A percentile compares a stretch with the other conserved stretches of the same genome.
Evolutionary conservation across 192 early-diverging fungal genomes (phyloP).

Genomic region (Entomortierella beljakovae): DNA sequence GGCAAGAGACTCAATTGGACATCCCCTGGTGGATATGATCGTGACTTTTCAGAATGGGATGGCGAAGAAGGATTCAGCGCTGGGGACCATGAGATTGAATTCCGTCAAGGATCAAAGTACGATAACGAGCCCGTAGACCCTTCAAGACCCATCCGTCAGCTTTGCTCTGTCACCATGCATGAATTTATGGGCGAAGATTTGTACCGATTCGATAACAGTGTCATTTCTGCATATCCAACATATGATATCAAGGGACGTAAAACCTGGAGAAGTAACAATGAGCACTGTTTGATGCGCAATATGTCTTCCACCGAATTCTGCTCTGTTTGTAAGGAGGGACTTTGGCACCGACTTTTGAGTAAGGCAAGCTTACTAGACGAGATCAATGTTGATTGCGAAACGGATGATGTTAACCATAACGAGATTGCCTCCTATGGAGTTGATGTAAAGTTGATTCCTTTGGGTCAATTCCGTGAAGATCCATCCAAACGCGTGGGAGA

Average conservation of each 20-base stretch:
- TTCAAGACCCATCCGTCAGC: conserved; percentile 64
- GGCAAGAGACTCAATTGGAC: conserved; percentile 64
- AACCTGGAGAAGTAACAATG: conserved; percentile 67
- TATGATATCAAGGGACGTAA: conserved; percentile 55
- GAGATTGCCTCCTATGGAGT: conserved; percentile 16
- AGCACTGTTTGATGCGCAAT: conserved; percentile 72
- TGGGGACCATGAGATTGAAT: conserved; percentile 59
- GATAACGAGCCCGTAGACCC: conserved; percentile 42
- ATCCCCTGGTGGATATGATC: conserved; percentile 60
- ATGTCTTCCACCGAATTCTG: conserved; percentile 64
- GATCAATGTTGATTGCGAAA: conserved; percentile 50
- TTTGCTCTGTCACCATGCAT: conserved; percentile 67
- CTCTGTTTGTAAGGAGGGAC: conserved; percentile 68
- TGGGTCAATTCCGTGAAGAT: conserved; percentile 65
- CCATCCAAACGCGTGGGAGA: conserved; percentile 30
- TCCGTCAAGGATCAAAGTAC: conserved; percentile 58
- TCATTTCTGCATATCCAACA: conserved; percentile 66
- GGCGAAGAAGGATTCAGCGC: conserved; percentile 53
- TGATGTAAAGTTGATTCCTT: conserved; percentile 45
- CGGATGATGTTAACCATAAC: not conserved
- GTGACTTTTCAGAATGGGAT: conserved; percentile 61
- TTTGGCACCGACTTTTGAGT: conserved; percentile 63
- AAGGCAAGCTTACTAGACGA: conserved; percentile 63
- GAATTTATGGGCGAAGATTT: conserved; percentile 63
- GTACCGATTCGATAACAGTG: conserved; percentile 53